Evolutionary conservation across 73 alveolate genomes (phyloP).

Genomic region (Paramecium sonneborni): DNA sequence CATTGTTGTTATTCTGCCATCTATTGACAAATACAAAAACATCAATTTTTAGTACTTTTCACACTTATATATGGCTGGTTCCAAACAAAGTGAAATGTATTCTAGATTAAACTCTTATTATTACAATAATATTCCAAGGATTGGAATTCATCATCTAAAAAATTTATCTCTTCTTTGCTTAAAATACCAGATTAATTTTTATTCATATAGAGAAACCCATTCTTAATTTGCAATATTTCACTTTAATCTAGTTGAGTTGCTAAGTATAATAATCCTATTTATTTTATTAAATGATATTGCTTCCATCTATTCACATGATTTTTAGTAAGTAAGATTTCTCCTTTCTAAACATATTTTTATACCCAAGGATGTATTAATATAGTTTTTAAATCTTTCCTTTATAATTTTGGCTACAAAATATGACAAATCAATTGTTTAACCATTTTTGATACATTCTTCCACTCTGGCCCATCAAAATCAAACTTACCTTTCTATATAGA

Average conservation of each 20-base stretch:
- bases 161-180: not conserved
- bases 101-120: not conserved
- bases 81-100: slow-evolving; percentile 26
- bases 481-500: slow-evolving; percentile 63
- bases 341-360: not conserved
- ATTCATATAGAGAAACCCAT: slow-evolving; percentile 39
- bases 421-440: slow-evolving; percentile 75
- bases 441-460: slow-evolving; percentile 57
- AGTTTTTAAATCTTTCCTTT: not conserved
- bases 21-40: not conserved
- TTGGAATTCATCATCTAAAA: not conserved
- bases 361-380: slow-evolving; percentile 44
- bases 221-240: not conserved
- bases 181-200: slow-evolving; percentile 2
- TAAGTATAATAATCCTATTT: not conserved
- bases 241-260: slow-evolving; percentile 30
- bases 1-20: not conserved
- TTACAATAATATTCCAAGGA: slow-evolving; percentile 23
- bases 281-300: not conserved
- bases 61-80: not conserved
- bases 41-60: slow-evolving; percentile 14
- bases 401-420: slow-evolving; percentile 54
- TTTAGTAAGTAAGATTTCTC: not conserved
- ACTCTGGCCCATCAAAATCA: slow-evolving; percentile 71
- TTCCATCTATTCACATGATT: not conserved